These are phyloP conservation scores for Diaporthe sp. DNA, from an alignment of 2,329 filamentous ascomycete species.

Conservation along the genomic window DNA sequence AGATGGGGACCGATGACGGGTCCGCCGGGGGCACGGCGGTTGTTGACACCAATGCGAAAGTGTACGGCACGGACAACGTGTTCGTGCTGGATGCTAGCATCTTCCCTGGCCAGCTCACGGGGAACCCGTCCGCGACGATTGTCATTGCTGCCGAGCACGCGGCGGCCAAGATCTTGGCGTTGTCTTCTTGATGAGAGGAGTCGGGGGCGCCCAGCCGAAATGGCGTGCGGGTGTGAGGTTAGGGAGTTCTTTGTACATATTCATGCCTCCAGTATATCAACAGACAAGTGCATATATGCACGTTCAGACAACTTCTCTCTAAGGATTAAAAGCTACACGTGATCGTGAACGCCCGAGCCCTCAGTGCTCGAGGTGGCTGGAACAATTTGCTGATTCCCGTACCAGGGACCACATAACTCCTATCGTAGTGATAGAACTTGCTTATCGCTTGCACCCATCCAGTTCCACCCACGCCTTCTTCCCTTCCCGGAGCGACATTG, in stretches of 20 bases:
- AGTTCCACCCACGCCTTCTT: background rate
- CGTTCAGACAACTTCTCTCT: too few relatives aligned
- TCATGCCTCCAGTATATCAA: background rate
- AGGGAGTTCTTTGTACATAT: conserved; percentile 23
- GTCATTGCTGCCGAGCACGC: conserved; percentile 39
- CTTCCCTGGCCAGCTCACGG: conserved; percentile 40
- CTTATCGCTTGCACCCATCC: background rate
- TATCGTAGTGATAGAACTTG: background rate
- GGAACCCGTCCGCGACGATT: conserved; percentile 38
- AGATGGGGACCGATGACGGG: conserved; percentile 39
- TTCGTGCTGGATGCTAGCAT: conserved; percentile 41
- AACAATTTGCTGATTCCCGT: background rate
- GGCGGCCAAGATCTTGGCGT: conserved; percentile 35
- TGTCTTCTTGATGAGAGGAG: conserved; percentile 10
- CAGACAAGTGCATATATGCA: conserved; percentile 7
- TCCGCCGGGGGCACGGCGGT: conserved; percentile 36
- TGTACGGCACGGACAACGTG: conserved; percentile 42
- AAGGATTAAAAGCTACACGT: accelerated
- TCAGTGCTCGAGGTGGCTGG: too few relatives aligned
- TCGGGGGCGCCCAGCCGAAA: too few relatives aligned
- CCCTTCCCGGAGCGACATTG: background rate
- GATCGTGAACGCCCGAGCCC: background rate
- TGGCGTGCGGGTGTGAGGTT: too few relatives aligned
- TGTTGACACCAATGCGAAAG: conserved; percentile 39
- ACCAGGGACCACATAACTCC: background rate